Base-by-base conservation (phyloP, 2,329 filamentous ascomycete species). In the Aureobasidium namibiae region DNA sequence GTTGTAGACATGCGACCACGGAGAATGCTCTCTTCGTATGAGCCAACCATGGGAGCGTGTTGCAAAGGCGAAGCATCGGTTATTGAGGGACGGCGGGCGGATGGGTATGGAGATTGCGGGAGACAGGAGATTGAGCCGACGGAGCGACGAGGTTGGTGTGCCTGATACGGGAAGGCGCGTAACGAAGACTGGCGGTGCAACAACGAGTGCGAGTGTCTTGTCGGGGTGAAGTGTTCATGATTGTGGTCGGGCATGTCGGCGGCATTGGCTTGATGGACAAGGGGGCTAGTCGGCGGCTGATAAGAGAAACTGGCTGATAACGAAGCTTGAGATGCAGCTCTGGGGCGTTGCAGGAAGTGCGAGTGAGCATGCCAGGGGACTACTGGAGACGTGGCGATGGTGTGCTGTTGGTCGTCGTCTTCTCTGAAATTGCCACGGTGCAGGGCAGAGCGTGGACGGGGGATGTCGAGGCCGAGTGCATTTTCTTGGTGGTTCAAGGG, bases 1-100 rank as follows among this genome's bases (percentile, higher is more conserved):
- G 87, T 94, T 1, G 92, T 96, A 29, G 94, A 97, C 94, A 99
- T 99, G 63, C 94, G 85, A 39, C 94, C 94, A 48, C 90, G 85
- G 1, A 99, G 77, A 61, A 99, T 96, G 29, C 91, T 96, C 74
- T 99, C 94, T 73, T 99, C 94, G 66, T 96, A 99, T 1, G 92
- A 96, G 2, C 94, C 94, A 2, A 97, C 92, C 88, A 99, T 95
- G 3, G 92, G 92, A 9, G 92, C 92, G 72, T 95, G 90, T 60
- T 92, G 89, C 29, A 94, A 76, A 4, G 90, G 87, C 2, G 90
- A 90, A 2, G 79, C 76, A 46, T 96, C 92, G 0, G 87, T 85
- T 46, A 89, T 77, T 0, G 92, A 96, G 0, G 87, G 85, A 44
- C 90, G 80, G 16, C 79, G 72, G 2, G 83, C 77, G 3, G 80